phyloP scores from a whole-genome alignment of 2,329 filamentous ascomycete genomes.

The Pestalotiopsis sp. region DNA sequence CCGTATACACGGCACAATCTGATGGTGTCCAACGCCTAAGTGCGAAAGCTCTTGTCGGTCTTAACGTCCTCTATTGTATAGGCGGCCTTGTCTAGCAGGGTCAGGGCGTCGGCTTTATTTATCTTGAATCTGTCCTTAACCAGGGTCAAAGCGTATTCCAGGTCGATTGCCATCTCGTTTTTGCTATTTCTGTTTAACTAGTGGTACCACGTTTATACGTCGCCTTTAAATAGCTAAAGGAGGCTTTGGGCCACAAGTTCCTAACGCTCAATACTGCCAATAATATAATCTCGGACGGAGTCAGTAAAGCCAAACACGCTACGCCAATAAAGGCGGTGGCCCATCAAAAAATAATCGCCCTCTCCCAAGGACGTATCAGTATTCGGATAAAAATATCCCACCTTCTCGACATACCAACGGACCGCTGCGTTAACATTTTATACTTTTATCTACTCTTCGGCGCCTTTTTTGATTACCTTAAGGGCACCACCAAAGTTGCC shows the following conservation, averaged over 20 bases:
- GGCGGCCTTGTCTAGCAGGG: no score
- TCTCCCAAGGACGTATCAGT: neutral
- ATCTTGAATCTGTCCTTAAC: neutral
- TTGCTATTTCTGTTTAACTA: neutral
- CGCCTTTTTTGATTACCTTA: no score
- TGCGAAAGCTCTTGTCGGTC: no score
- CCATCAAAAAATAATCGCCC: neutral
- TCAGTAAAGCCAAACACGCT: neutral
- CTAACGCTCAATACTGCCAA: fast-evolving
- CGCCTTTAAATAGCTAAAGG: neutral
- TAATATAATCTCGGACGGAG: neutral
- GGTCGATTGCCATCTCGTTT: neutral
- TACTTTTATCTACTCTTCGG: no score
- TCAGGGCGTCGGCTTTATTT: neutral
- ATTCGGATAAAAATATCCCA: neutral
- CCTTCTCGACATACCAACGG: neutral
- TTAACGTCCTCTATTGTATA: no score
- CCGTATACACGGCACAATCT: no score
- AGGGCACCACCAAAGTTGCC: no score
- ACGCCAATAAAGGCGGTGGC: neutral
- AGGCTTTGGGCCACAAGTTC: neutral
- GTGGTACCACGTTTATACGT: neutral
- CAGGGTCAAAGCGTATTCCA: neutral
- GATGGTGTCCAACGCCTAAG: no score
- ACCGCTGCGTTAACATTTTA: no score